These are phyloP conservation scores for Aspergillus bridgeri DNA, from an alignment of 495 filamentous ascomycete species.

Conservation along the genomic window DNA sequence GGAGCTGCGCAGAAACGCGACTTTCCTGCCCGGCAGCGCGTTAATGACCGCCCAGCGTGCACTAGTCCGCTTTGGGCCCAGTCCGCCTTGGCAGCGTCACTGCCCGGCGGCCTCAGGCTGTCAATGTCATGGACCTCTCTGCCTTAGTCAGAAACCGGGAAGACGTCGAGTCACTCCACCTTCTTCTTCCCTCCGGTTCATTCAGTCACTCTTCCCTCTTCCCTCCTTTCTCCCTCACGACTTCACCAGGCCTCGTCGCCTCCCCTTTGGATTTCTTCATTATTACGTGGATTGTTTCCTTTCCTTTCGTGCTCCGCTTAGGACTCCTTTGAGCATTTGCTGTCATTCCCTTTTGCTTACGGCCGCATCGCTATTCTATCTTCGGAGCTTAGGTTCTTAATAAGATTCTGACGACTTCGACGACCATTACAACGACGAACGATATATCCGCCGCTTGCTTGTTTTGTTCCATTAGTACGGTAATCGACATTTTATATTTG, in stretches of 20 bases:
- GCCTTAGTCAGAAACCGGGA: not conserved
- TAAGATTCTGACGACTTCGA: constrained; percentile 22
- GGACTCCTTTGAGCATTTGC: constrained; percentile 16
- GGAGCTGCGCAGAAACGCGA: constrained; percentile 23
- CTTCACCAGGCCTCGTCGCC: constrained; percentile 1
- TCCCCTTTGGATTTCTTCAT: not conserved
- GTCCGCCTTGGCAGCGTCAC: constrained; percentile 29
- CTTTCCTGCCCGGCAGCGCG: constrained; percentile 28
- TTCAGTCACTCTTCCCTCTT: not conserved
- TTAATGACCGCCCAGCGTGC: constrained; percentile 31
- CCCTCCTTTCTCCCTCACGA: not conserved
- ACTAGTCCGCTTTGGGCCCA: constrained; percentile 24
- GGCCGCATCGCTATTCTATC: constrained; percentile 8
- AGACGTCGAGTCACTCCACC: not conserved
- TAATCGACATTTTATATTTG: constrained; percentile 4
- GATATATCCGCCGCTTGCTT: not conserved
- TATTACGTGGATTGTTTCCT: constrained; percentile 7
- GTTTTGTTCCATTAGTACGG: constrained; percentile 1
- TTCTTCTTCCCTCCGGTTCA: not conserved
- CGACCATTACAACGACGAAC: constrained; percentile 4
- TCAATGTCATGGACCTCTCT: not conserved
- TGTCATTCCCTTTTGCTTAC: constrained; percentile 13
- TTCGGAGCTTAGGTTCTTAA: constrained; percentile 8
- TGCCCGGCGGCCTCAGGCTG: not conserved
- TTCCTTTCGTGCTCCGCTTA: constrained; percentile 14